These are phyloP conservation scores for Ramularia endophylla DNA, from an alignment of 2,329 filamentous ascomycete species.

Conservation along the genomic window DNA sequence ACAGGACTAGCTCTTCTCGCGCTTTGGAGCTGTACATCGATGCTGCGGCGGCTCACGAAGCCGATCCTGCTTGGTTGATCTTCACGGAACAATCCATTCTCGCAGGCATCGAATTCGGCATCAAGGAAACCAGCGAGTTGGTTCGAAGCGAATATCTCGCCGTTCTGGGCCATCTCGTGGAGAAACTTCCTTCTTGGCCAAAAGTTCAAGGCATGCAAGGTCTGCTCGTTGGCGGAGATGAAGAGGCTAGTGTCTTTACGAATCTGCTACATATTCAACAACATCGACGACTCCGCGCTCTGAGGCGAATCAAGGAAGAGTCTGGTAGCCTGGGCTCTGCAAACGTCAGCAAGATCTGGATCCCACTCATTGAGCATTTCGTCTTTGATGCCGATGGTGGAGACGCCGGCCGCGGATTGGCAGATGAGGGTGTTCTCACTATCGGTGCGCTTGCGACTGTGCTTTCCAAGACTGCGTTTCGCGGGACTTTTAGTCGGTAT, in stretches of 20 bases:
- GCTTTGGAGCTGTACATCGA: constrained; percentile 73
- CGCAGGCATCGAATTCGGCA: constrained; percentile 68
- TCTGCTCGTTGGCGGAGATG: constrained; percentile 65
- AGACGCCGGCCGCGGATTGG: constrained; percentile 69
- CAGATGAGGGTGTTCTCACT: constrained; percentile 77
- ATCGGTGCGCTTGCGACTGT: constrained; percentile 69
- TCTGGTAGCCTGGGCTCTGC: constrained; percentile 64
- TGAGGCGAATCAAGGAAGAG: constrained; percentile 67
- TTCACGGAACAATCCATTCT: constrained; percentile 63
- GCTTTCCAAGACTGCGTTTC: constrained; percentile 86
- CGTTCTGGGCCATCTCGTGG: constrained; percentile 72
- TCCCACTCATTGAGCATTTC: constrained; percentile 91
- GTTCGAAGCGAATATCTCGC: constrained; percentile 77
- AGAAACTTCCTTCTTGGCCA: constrained; percentile 61
- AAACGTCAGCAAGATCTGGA: constrained; percentile 79
- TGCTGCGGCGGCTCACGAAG: constrained; percentile 45
- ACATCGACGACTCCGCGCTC: constrained; percentile 74
- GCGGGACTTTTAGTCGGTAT: constrained; percentile 76
- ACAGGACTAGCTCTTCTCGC: constrained; percentile 77
- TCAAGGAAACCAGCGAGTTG: constrained; percentile 72
- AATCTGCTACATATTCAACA: constrained; percentile 89
- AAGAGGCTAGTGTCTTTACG: constrained; percentile 82
- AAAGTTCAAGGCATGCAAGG: constrained; percentile 67
- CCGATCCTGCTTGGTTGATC: constrained; percentile 43
- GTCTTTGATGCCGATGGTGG: constrained; percentile 79